Conservation (phyloP, 257 asterid genomes). For the Solanum sitiens region DNA sequence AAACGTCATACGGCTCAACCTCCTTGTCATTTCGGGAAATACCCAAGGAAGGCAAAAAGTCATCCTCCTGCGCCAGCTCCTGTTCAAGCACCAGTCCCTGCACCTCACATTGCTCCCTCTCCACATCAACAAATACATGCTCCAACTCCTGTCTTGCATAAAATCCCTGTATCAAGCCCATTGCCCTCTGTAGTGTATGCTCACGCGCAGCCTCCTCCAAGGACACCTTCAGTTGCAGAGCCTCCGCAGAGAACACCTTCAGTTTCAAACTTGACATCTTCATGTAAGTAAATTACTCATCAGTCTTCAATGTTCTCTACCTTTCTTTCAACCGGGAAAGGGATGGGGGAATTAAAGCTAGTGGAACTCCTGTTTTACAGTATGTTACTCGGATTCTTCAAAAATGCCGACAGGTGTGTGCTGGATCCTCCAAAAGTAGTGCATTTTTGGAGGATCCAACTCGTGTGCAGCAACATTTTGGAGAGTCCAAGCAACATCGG, state of each 20-base stretch:
- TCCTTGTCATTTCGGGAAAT: slow-evolving; percentile 40
- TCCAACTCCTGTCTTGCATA: slow-evolving; percentile 20
- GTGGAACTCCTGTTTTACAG: neutral
- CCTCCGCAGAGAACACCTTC: slow-evolving; percentile 40
- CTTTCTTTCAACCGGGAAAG: neutral
- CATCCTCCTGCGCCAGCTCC: slow-evolving; percentile 33
- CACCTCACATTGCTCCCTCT: slow-evolving; percentile 46
- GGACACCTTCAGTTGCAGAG: slow-evolving; percentile 27
- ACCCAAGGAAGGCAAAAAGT: slow-evolving; percentile 36
- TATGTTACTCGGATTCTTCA: neutral
- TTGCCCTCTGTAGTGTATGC: slow-evolving; percentile 37
- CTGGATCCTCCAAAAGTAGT: neutral
- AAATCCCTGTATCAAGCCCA: slow-evolving; percentile 42
- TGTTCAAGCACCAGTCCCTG: slow-evolving; percentile 37
- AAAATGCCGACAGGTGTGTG: neutral
- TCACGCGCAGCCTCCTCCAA: slow-evolving; percentile 48
- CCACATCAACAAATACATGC: slow-evolving; percentile 19
- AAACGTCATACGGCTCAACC: slow-evolving; percentile 37
- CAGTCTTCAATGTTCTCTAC: neutral
- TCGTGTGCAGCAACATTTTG: neutral
- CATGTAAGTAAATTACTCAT: slow-evolving; percentile 48
- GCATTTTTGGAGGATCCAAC: neutral
- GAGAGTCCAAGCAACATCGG: neutral
- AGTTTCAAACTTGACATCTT: slow-evolving; percentile 46
- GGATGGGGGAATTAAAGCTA: neutral